Conservation (phyloP, 768 basidiomycete species). For the Termitomyces sp. region DNA sequence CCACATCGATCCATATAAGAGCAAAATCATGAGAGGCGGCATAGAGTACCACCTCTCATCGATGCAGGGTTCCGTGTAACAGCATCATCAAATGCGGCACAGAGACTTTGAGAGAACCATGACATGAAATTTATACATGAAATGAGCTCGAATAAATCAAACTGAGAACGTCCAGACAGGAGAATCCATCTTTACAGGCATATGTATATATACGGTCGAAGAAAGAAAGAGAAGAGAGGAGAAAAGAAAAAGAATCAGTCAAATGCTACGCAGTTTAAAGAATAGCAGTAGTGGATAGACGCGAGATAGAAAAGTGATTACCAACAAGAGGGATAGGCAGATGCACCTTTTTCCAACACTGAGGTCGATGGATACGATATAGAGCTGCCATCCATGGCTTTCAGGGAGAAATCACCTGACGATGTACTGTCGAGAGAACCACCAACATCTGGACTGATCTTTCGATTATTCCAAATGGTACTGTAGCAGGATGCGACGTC, state of each 20-base stretch:
- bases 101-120: not conserved
- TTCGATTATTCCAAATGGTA: not conserved
- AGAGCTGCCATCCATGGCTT: not conserved
- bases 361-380: not conserved
- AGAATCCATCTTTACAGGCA: conserved; percentile 11
- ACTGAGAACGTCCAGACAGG: conserved; percentile 12
- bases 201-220: conserved; percentile 8
- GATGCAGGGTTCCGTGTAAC: not conserved
- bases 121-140: not conserved
- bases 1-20: not conserved
- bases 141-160: conserved; percentile 5
- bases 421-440: conserved; percentile 1
- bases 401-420: not conserved
- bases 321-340: conserved; percentile 11
- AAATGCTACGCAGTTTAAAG: conserved; percentile 3
- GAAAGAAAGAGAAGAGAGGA: conserved; percentile 6
- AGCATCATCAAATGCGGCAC: not conserved
- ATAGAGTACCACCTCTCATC: not conserved
- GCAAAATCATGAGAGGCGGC: not conserved
- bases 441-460: conserved; percentile 2
- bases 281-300: not conserved
- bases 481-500: not conserved
- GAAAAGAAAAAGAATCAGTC: conserved; percentile 11
- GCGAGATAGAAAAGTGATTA: not conserved
- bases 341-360: not conserved